Base-by-base conservation (phyloP, 1,139 yeast species). In the Saccharomycopsis hybrid region DNA sequence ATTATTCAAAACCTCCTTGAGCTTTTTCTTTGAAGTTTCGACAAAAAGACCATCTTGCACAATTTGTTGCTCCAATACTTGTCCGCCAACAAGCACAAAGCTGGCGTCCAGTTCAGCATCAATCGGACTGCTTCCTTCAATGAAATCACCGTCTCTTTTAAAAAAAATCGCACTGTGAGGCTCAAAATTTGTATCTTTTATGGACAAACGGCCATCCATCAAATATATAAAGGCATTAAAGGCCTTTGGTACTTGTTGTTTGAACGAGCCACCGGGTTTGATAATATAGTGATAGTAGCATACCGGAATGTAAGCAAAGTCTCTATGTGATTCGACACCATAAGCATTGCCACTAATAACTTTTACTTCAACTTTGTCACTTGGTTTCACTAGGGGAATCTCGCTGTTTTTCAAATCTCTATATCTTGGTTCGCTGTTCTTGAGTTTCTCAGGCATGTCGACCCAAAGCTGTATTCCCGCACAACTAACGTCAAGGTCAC, bases 1-100 rank as follows among this genome's bases (percentile, higher is more conserved):
- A 62, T 85, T 92, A 63, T 69, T 60, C 60, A 85, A 80, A 0
- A 88, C 94, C 60, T 82, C 68, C 57, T 76, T 73, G 54, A 87
- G 82, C 58, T 77, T 77, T 47, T 76, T 80, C 53, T 71, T 70
- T 18, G 82, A 68, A 7, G 82, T 77, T 54, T 86, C 92, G 18
- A 85, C 95, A 64, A 86, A 88, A 18, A 96, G 96, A 7, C 97
- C 97, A 62, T 88, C 85, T 64, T 89, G 96, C 37, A 86, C 85
- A 49, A 85, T 74, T 24, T 80, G 77, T 68, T 89, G 96, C 59
- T 85, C 77, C 54, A 88, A 71, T 40, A 78, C 76, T 64, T 86
- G 70, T 46, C 96, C 97, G 36, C 89, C 95, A 55, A 88, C 70
- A 33, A 89, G 59, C 3, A 85, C 79, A 59, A 89, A 80, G 43